Percentiles rank a stretch among this genome's conserved stretches.
Conservation (phyloP, 192 early-diverging fungal species). For the Linnemannia hyalina region DNA sequence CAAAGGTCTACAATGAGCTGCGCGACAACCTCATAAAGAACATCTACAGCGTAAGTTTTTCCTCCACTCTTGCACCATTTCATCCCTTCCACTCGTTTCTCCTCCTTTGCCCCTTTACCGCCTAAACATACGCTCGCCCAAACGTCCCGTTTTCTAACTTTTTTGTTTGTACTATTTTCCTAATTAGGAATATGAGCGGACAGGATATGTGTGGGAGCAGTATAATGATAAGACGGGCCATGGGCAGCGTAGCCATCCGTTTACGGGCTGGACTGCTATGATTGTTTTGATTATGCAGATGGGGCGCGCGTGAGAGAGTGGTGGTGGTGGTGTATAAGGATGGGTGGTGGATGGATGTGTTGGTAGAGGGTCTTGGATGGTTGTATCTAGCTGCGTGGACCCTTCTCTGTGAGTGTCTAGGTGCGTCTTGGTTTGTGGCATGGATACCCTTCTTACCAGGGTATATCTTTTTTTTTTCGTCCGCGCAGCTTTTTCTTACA, state of each 20-base stretch:
- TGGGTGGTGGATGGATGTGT: not conserved
- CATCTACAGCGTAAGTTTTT: constrained; percentile 70
- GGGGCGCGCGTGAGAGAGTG: constrained; percentile 11
- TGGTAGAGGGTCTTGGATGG: too few species aligned
- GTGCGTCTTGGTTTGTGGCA: too few species aligned
- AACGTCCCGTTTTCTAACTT: too few species aligned
- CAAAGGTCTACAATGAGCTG: constrained; percentile 79
- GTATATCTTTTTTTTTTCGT: too few species aligned
- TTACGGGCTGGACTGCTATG: constrained; percentile 94
- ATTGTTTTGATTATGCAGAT: constrained; percentile 83
- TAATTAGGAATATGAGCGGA: constrained; percentile 74
- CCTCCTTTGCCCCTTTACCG: too few species aligned
- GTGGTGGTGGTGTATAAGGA: constrained; percentile 65
- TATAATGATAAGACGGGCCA: constrained; percentile 82
- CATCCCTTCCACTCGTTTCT: too few species aligned
- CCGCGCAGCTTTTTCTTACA: too few species aligned
- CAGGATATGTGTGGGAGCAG: constrained; percentile 94
- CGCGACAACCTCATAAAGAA: constrained; percentile 83
- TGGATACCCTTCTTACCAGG: too few species aligned
- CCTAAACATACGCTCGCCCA: too few species aligned
- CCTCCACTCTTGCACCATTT: not conserved
- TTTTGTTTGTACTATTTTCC: too few species aligned
- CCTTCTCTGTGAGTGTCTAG: too few species aligned
- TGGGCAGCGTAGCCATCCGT: constrained; percentile 90
- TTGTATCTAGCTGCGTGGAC: too few species aligned